Evolutionary conservation across 768 basidiomycete species (phyloP), one percentile per base, ranked within the genome.

Genomic region (Strobilomyces echinocephalus): DNA sequence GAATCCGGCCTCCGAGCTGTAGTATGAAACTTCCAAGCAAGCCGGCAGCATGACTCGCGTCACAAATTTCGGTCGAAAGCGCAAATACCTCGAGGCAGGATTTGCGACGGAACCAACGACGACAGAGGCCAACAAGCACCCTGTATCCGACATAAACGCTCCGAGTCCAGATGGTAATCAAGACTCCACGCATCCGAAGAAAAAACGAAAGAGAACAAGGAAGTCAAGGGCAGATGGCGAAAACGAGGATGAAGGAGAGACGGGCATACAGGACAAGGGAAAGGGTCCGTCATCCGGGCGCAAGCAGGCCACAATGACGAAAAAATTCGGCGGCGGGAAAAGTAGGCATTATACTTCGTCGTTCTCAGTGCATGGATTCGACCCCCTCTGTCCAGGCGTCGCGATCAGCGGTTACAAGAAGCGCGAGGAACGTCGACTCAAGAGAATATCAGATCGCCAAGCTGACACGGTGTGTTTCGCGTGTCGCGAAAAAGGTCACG

Each of bases 401-500:
- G 56, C 63, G 15, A 50, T 56, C 44, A 58, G 54, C 33, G 66
- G 66, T 12, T 62, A 55, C 56, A 20, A 57, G n/a, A 59, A 48
- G 51, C 68, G 69, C 24, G 91, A 95, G 63, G 61, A 72, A 18
- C 76, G 93, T 46, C 79, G 91, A 14, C 63, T 84, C 48, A 78
- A 81, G 58, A 82, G 92, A 35, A 79, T 81, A 47, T 64, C 79
- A 3, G 80, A 85, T 44, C 79, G 82, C 40, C 60, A 76, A 12
- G 72, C 76, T 9, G 68, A 73, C 3, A 92, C 85, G 1, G 83
- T 80, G 7, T 97, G 94, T 66, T 95, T 93, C 68, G 88, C 87
- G 3, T 97, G 94, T 73, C 80, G 94, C 48, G 76, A 84, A 62
- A 81, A 77, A 56, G 94, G 94, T 0, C 94, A 97, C 63, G 75